Conservation (phyloP, 31 red algal species). For the Pterothamnion heteromorphum region DNA sequence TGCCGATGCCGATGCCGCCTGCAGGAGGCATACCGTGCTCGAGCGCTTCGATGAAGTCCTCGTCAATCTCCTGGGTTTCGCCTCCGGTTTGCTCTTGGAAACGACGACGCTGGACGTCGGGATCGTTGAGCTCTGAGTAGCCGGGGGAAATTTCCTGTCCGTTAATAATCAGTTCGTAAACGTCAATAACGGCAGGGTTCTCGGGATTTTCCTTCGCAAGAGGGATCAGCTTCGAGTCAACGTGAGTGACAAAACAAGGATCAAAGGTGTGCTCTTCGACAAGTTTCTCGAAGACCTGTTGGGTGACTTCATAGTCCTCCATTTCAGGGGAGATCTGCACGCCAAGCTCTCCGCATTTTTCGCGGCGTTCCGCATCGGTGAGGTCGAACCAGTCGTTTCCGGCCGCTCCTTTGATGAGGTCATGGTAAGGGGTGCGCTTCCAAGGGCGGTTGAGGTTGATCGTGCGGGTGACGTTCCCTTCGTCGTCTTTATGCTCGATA, state of each 20-base stretch:
- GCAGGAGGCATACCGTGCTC: slow-evolving; percentile 98
- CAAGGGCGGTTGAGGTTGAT: slow-evolving; percentile 70
- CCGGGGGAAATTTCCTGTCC: slow-evolving; percentile 84
- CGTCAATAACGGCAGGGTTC: slow-evolving; percentile 54
- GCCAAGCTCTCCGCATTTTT: neutral
- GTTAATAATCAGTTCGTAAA: slow-evolving; percentile 77
- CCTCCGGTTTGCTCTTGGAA: slow-evolving; percentile 74
- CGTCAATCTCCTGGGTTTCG: slow-evolving; percentile 95
- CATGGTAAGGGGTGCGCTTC: slow-evolving; percentile 75
- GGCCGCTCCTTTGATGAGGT: slow-evolving; percentile 65
- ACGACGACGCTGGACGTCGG: slow-evolving; percentile 76
- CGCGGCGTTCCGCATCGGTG: slow-evolving; percentile 35
- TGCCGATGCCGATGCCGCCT: slow-evolving; percentile 92
- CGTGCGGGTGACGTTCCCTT: neutral
- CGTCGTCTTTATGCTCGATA: slow-evolving; percentile 65
- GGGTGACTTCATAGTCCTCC: slow-evolving; percentile 64
- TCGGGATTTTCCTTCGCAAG: slow-evolving; percentile 89
- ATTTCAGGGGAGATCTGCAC: neutral
- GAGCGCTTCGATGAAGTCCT: slow-evolving; percentile 91
- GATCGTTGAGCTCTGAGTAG: slow-evolving; percentile 88
- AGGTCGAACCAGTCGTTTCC: slow-evolving; percentile 58
- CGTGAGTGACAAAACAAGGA: slow-evolving; percentile 94
- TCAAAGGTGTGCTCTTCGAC: slow-evolving; percentile 71
- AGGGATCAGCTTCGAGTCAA: slow-evolving; percentile 82
- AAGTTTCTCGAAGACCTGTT: slow-evolving; percentile 76